Evolutionary conservation across 225 moss, liverwort and hornwort genomes (phyloP), one percentile per base, ranked within the genome.

Genomic region (Sphagnum contortum): DNA sequence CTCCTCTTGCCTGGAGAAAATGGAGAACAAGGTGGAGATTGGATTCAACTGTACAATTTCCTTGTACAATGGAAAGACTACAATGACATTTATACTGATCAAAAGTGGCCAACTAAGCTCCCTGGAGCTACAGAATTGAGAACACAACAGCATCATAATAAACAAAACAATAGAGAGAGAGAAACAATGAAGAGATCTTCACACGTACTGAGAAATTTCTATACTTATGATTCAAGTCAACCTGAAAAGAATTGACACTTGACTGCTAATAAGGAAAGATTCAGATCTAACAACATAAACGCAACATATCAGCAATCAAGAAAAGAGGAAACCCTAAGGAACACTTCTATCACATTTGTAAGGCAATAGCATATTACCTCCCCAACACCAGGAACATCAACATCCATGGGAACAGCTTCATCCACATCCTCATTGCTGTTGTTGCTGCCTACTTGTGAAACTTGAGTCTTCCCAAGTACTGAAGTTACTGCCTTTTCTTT

Each of bases 341-440:
- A 5, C 9, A 52, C 9, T 9, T 5, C 9, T 52, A 6, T 52
- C 52, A 52, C 9, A 6, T 52, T 52, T 52, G 52, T 52, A 9
- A 6, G 9, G 9, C 52, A 5, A 5, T 52, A 47, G 49, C 45
- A 64, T 80, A 44, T 59, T 80, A 94, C 90, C 94, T 88, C 77
- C 47, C 57, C 66, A 66, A 60, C 66, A 8, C 63, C 57, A 69
- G 79, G 81, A 56, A 76, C 62, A 69, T 94, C 88, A 4, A 90
- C 88, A 9, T 94, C 88, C 87, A 88, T 94, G 9, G 90, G 88
- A 46, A 83, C 83, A 62, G 82, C 79, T 83, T 78, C 88, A 64
- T 76, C 64, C 5, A 75, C 87, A 60, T 66, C 69, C 12, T 75
- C 73, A 52, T 68, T 67, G 58, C 6, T 58, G 45, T 45, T 12